Base-by-base conservation (phyloP, 768 basidiomycete genomes). In the Tremella fuciformis region DNA sequence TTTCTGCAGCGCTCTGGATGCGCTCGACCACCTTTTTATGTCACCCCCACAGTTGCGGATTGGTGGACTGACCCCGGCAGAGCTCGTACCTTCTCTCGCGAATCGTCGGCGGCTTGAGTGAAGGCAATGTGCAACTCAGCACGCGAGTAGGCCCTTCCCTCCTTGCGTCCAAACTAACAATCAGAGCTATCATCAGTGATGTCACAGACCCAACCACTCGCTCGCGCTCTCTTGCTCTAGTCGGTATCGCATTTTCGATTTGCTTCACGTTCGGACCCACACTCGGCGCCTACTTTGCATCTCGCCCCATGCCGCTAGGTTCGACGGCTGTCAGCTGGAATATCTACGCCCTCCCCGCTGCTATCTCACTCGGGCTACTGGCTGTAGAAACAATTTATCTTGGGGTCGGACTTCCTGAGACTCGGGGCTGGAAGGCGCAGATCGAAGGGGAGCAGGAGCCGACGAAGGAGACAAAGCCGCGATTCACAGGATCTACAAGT, bases 61-160 rank as follows among this genome's bases (percentile, higher is more conserved):
- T 34, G 4, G 6, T 34, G 29, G 29, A 11, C 29, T 34, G 29
- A 34, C n/a, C 39, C 21, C 13, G 38, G 6, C 53, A 78, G 66
- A 50, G 87, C 0, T 86, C 88, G 0, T 97, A 90, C 73, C 82
- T 91, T 81, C 83, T 93, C 22, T 91, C 92, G 8, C 84, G 94
- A 13, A 81, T 97, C 4, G 85, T 98, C 37, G 93, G 93, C 9
- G 94, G 94, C 2, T 80, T 97, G 8, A 91, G 89, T 69, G 94
- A 99, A 80, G 94, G 94, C 46, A 99, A 99, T 71, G 94, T 98
- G 11, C 94, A 99, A 74, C 81, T 99, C 46, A 88, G 89, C 47
- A 92, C 92, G 91, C 91, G 71, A 66, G 87, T 82, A 22, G n/a
- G 21, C 8, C 16, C 62, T 26, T 26, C 22, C 42, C 49, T 18